Evolutionary conservation across 106 monocot species (phyloP), one percentile per base, ranked within the genome.

Genomic region (Dactylorhiza incarnata): DNA sequence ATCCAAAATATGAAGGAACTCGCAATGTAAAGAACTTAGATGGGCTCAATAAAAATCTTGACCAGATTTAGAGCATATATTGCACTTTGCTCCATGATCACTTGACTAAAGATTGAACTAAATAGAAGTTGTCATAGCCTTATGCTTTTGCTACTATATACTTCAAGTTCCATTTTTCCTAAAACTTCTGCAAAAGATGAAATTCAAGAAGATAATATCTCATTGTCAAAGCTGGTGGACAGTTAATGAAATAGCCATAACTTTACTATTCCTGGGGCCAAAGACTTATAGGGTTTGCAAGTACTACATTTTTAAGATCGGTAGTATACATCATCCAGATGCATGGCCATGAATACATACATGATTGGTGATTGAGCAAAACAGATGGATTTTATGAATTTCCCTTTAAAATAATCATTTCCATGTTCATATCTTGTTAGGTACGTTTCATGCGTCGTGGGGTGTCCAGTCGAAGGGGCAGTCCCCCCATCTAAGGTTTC

Each of bases 371-470:
- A 59, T 59, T 22, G 20, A 59, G 19, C 58, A 59, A 59, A 22
- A 59, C 19, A 6, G 20, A 59, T 59, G 58, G 20, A n/a, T n/a
- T 59, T 59, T 19, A 59, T 59, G 17, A 56, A 0, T 6, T 19
- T 56, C 58, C 22, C 29, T 65, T 65, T 65, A 29, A 65, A 24
- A 29, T 26, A 29, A 26, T 65, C 12, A 29, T 26, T 9, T 25
- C 45, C 25, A 73, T 50, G 22, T 74, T 54, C 9, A 43, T 51
- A 74, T 45, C 22, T 17, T 37, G 2, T 8, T 84, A 94, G 93
- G 90, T 90, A 94, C 79, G 90, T 94, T 49, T 94, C 93, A 23
- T 94, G 93, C 75, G 84, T 88, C 44, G 78, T 90, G 37, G 93
- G 88, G 11, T 94, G 93, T 70, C 90, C 93, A n/a, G 88, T 90